phyloP scores from a whole-genome alignment of 345 rosid species.

The Conringia planisiliqua region DNA sequence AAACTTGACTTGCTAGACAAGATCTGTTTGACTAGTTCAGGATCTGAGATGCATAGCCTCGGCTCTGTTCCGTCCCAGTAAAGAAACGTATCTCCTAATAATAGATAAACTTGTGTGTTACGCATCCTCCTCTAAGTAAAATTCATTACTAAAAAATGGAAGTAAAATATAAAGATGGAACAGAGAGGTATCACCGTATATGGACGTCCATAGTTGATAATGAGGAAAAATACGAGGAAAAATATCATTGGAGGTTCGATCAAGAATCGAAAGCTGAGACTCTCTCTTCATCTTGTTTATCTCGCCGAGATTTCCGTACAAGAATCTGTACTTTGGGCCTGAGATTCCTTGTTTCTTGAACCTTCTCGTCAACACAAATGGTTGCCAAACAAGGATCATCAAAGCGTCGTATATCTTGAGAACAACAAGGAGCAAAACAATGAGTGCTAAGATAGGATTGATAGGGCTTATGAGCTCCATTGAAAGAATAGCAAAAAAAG shows the following conservation, averaged over 20 bases:
- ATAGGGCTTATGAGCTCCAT: not conserved
- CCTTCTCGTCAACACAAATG: conserved; percentile 8
- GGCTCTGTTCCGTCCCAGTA: not conserved
- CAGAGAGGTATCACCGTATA: not conserved
- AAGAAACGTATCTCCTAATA: not conserved
- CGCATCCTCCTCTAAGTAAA: not conserved
- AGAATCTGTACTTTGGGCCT: conserved; percentile 1
- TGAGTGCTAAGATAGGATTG: not conserved
- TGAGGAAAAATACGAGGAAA: not conserved
- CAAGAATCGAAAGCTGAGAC: not conserved
- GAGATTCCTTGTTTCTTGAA: conserved; percentile 31
- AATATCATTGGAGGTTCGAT: not conserved
- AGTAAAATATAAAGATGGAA: too few relatives aligned
- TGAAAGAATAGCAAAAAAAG: not conserved
- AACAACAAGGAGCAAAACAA: not conserved
- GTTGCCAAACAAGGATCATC: conserved; percentile 19
- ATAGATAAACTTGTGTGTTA: not conserved
- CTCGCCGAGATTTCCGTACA: not conserved
- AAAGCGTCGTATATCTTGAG: not conserved
- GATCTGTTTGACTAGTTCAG: not conserved
- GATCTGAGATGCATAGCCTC: not conserved
- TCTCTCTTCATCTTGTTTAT: not conserved
- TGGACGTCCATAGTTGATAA: not conserved
- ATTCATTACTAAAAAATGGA: too few relatives aligned
- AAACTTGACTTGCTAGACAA: not conserved